These are phyloP conservation scores for Boletellus deceptivus DNA, from an alignment of 1,284 basidiomycete genomes.

Conservation along the genomic window DNA sequence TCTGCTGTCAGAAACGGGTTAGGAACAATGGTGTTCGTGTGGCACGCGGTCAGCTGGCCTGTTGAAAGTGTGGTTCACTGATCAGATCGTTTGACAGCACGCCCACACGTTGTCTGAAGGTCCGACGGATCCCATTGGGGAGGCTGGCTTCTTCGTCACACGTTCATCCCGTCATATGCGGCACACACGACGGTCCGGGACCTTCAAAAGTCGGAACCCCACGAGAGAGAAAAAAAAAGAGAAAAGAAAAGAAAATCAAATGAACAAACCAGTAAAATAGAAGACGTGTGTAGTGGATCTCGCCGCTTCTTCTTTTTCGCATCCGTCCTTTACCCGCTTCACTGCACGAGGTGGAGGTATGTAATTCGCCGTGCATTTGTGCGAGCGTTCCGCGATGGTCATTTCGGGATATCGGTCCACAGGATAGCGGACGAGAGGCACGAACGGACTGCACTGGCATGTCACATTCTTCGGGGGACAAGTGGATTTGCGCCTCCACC, in stretches of 20 bases:
- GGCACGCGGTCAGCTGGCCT: too few species aligned
- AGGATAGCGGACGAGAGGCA: neutral
- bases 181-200: neutral
- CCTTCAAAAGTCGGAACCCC: too few species aligned
- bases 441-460: neutral
- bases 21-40: neutral
- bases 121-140: neutral
- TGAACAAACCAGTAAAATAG: slow-evolving; percentile 5
- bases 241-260: neutral
- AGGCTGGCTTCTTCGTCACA: neutral
- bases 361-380: neutral
- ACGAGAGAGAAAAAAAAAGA: neutral
- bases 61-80: neutral
- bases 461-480: neutral
- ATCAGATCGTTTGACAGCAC: neutral
- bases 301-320: slow-evolving; percentile 6
- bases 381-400: slow-evolving; percentile 29
- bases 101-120: neutral
- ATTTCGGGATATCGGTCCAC: slow-evolving; percentile 13
- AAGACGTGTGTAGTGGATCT: slow-evolving; percentile 4
- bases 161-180: neutral
- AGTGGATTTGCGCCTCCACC: slow-evolving; percentile 9
- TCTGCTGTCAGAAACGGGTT: neutral
- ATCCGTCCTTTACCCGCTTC: slow-evolving; percentile 8
- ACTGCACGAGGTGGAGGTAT: slow-evolving; percentile 15